A percentile compares a stretch with the other conserved stretches of the same genome.
These are phyloP conservation scores for Pseudogymnoascus sp. DNA, from an alignment of 2,329 filamentous ascomycete genomes.

Conservation along the genomic window DNA sequence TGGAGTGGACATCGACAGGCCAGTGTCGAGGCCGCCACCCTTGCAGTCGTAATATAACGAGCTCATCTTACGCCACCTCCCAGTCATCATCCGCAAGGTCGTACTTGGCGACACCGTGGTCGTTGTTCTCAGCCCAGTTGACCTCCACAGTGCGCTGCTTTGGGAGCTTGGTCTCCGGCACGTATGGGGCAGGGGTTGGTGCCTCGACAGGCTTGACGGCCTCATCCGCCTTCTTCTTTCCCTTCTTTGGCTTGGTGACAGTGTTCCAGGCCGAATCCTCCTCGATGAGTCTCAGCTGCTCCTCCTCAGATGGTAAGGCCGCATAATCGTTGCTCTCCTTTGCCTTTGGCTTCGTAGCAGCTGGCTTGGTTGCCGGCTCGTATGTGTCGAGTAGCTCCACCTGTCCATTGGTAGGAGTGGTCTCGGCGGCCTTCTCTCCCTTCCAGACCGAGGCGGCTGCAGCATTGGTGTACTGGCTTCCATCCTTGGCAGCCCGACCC, in stretches of 20 bases:
- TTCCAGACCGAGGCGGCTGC: constrained; percentile 39
- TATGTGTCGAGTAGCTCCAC: constrained; percentile 52
- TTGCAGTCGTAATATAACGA: background rate
- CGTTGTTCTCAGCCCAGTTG: background rate
- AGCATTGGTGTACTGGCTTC: constrained; percentile 45
- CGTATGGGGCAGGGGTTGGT: background rate
- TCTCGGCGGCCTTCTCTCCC: constrained; percentile 22
- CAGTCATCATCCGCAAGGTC: constrained; percentile 7
- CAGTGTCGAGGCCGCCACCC: background rate
- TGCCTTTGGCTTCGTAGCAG: constrained; percentile 17
- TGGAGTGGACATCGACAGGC: background rate
- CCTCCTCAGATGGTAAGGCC: constrained; percentile 48
- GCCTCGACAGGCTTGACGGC: constrained; percentile 9
- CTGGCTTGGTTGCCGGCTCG: constrained; percentile 32
- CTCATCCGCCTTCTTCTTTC: constrained; percentile 25
- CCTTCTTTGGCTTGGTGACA: constrained; percentile 41
- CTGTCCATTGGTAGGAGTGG: constrained; percentile 19
- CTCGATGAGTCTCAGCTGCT: constrained; percentile 50
- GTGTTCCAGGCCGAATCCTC: constrained; percentile 49
- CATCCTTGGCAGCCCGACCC: constrained; percentile 75
- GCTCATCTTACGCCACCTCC: constrained; percentile 8
- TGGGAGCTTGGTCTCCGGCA: background rate
- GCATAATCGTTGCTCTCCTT: constrained; percentile 13
- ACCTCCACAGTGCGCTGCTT: background rate
- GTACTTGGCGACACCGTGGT: background rate